Evolutionary conservation across 1,284 basidiomycete genomes (phyloP).

Genomic region (Marasmius oreades): DNA sequence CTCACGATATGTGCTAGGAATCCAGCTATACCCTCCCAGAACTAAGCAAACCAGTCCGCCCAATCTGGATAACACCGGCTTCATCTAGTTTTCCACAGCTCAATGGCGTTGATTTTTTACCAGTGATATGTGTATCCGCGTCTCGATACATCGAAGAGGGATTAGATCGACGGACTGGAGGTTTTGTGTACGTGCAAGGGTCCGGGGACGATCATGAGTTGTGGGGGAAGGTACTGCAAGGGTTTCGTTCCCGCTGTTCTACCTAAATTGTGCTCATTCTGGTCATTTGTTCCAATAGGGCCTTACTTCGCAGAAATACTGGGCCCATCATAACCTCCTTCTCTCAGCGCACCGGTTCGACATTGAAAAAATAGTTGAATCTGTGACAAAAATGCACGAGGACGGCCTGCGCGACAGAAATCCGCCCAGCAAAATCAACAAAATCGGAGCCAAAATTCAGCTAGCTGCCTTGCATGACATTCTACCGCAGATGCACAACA

Average conservation of each 20-base stretch:
- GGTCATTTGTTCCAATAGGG: no score
- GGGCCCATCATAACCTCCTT: conserved; percentile 55
- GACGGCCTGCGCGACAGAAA: not conserved
- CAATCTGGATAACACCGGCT: conserved; percentile 67
- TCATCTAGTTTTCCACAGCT: conserved; percentile 42
- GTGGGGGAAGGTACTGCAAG: conserved; percentile 81
- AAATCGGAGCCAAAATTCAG: conserved; percentile 34
- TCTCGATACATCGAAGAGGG: conserved; percentile 62
- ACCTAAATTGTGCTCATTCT: no score
- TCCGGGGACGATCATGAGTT: conserved; percentile 88
- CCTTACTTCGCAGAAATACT: conserved; percentile 71
- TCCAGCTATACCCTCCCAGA: conserved; percentile 50
- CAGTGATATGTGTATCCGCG: conserved; percentile 77
- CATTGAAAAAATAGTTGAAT: conserved; percentile 42
- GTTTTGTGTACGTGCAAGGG: conserved; percentile 83
- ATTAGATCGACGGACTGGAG: conserved; percentile 51
- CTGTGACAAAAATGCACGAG: not conserved
- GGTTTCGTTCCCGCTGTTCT: no score
- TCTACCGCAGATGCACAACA: not conserved
- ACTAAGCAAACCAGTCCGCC: conserved; percentile 52
- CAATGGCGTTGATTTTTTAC: conserved; percentile 40
- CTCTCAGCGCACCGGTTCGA: conserved; percentile 42
- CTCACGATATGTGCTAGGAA: conserved; percentile 26
- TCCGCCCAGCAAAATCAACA: conserved; percentile 29
- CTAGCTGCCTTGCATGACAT: conserved; percentile 33